Base-by-base conservation (phyloP, 225 moss, liverwort and hornwort genomes). In the Sphagnum contortum region DNA sequence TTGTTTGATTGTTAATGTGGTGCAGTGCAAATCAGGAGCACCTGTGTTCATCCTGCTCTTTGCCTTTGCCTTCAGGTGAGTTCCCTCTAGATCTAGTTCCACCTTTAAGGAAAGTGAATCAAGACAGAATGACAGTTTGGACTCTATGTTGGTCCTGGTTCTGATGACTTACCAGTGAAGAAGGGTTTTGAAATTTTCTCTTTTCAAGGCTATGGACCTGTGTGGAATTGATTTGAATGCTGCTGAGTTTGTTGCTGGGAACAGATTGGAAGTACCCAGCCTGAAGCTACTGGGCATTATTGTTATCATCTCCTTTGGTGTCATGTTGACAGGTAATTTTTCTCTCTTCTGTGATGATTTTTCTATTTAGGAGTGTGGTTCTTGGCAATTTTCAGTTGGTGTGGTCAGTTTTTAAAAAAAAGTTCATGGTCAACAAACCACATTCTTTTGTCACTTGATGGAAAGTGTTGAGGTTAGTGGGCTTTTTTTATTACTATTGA, bases 61-160 rank as follows among this genome's bases (percentile, higher is more conserved):
- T 66, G 98, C 98, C 9, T 98, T 98, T 71, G 71, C 89, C 44
- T 98, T 98, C 80, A 93, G 89, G 96, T 98, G 73, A 93, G 96
- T 85, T 8, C 11, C 64, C 29, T 29, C 29, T 29, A 59, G 8
- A 62, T 8, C 62, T 47, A 10, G 62, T 12, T 12, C 47, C 8
- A n/a, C 5, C 45, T 62, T 9, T 29, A 11, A 47, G 47, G 29
- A 5, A 62, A 57, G n/a, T 29, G 29, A 29, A 29, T 29, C 29
- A 29, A 29, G 29, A 29, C 29, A 29, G 29, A 29, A 29, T 29
- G 29, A 29, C 29, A 29, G 29, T 29, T 29, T 29, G 29, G 29
- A 29, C 29, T 29, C 29, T 29, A 29, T 29, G 29, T 29, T 29
- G 29, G 29, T 29, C 29, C 29, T 29, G 29, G 29, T 29, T 29